Evolutionary conservation across 768 basidiomycete genomes (phyloP).

Genomic region (Tulasnella sp.): DNA sequence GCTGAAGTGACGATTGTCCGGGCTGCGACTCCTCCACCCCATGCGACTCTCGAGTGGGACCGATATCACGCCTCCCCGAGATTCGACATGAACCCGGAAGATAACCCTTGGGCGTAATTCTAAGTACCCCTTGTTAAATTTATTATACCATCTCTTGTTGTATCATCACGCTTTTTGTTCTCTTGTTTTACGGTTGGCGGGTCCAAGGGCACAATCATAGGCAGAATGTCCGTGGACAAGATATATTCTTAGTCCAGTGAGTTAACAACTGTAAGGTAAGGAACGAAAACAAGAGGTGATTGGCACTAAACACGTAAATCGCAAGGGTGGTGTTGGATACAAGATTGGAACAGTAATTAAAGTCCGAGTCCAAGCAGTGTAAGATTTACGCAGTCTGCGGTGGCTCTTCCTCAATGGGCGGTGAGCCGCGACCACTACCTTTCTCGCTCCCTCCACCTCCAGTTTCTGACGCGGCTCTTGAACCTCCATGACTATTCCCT

Average conservation of each 20-base stretch:
- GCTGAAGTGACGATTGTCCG: slow-evolving; percentile 44
- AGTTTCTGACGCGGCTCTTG: neutral
- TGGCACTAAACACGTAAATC: neutral
- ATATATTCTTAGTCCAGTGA: no score
- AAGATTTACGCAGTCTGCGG: slow-evolving; percentile 8
- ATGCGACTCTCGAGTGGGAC: slow-evolving; percentile 46
- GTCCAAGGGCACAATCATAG: neutral
- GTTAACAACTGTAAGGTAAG: neutral
- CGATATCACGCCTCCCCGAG: slow-evolving; percentile 46
- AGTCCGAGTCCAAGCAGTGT: neutral
- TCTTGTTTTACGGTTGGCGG: neutral
- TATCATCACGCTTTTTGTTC: neutral
- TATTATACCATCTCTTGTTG: neutral
- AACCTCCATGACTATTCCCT: neutral
- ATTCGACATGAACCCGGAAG: slow-evolving; percentile 41
- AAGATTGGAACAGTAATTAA: slow-evolving; percentile 18
- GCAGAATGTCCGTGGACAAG: neutral
- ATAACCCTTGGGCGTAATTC: slow-evolving; percentile 64
- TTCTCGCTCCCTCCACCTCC: neutral
- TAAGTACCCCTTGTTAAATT: neutral
- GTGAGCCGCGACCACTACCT: neutral
- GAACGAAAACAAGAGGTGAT: neutral
- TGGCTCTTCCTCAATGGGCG: neutral
- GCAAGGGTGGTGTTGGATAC: slow-evolving; percentile 10
- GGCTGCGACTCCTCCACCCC: slow-evolving; percentile 52